These are phyloP conservation scores for Jamesozyma spencerorum DNA, from an alignment of 805 yeast genomes.

Conservation along the genomic window DNA sequence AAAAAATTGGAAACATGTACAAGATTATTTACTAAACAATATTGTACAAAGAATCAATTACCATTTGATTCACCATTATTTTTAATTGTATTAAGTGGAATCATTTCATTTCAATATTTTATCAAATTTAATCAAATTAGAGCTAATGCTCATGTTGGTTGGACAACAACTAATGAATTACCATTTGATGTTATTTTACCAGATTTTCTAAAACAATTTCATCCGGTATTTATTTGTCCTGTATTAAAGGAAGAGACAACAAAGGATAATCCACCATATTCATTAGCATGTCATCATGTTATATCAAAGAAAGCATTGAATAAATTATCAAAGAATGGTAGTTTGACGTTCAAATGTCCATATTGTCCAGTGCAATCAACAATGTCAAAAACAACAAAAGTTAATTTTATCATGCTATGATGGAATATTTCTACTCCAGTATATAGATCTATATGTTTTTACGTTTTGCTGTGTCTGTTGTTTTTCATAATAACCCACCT, in stretches of 20 bases:
- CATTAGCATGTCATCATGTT: constrained; percentile 56
- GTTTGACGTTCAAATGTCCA: constrained; percentile 55
- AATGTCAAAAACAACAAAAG: constrained; percentile 37
- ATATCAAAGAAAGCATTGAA: constrained; percentile 46
- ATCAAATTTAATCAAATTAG: constrained; percentile 37
- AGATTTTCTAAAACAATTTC: constrained; percentile 39
- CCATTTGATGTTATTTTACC: constrained; percentile 58
- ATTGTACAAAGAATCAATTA: constrained; percentile 40
- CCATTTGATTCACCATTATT: constrained; percentile 47
- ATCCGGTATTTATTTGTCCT: constrained; percentile 64
- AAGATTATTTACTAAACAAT: constrained; percentile 38
- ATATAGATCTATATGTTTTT: background rate
- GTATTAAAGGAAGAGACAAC: constrained; percentile 61
- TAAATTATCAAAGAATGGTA: constrained; percentile 36
- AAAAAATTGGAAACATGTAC: constrained; percentile 18
- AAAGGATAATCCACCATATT: constrained; percentile 50
- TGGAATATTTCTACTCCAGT: background rate
- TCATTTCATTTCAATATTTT: constrained; percentile 44
- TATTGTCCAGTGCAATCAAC: constrained; percentile 51
- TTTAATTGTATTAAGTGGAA: constrained; percentile 42
- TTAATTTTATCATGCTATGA: constrained; percentile 32
- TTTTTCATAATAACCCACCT: constrained; percentile 16
- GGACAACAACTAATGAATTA: constrained; percentile 51
- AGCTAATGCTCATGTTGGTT: constrained; percentile 30
- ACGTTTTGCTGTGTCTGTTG: background rate